Evolutionary conservation across 352 stramenopile genomes (phyloP).

Genomic region (Phytophthora macrochlamydospora): DNA sequence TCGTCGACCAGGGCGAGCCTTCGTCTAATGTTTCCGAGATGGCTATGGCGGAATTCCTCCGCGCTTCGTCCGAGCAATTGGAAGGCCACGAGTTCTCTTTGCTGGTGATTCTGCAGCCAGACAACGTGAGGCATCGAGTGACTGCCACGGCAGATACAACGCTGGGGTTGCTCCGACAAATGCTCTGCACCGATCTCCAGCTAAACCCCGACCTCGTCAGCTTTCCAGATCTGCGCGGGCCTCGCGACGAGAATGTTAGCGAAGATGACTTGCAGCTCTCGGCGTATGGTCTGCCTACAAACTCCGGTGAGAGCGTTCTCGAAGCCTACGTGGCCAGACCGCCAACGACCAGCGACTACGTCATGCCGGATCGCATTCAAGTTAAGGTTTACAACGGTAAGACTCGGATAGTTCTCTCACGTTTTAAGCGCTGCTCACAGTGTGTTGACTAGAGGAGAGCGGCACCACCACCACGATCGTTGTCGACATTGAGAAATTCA

Average conservation of each 20-base stretch:
- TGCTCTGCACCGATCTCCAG: slow-evolving; percentile 67
- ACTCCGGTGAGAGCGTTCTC: slow-evolving; percentile 43
- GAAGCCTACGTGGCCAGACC: slow-evolving; percentile 55
- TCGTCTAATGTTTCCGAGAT: slow-evolving; percentile 16
- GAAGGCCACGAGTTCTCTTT: slow-evolving; percentile 52
- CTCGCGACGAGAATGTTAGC: slow-evolving; percentile 27
- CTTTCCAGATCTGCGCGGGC: slow-evolving; percentile 60
- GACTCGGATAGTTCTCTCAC: not conserved
- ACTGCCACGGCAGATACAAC: slow-evolving; percentile 54
- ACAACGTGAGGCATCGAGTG: slow-evolving; percentile 77
- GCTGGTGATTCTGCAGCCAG: slow-evolving; percentile 73
- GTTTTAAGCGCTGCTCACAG: not conserved
- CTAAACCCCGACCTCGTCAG: slow-evolving; percentile 58
- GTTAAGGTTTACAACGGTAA: slow-evolving; percentile 74
- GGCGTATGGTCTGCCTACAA: slow-evolving; percentile 37
- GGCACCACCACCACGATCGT: slow-evolving; percentile 52
- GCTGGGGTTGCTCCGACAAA: slow-evolving; percentile 52
- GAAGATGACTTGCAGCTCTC: slow-evolving; percentile 46
- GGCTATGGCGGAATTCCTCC: slow-evolving; percentile 42
- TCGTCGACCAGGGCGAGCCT: slow-evolving; percentile 6
- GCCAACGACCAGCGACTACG: slow-evolving; percentile 61
- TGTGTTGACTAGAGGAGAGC: slow-evolving; percentile 40
- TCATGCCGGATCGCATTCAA: slow-evolving; percentile 86
- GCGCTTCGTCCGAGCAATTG: slow-evolving; percentile 22
- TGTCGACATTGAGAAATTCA: slow-evolving; percentile 82